Evolutionary conservation across 495 filamentous ascomycete species (phyloP).

Genomic region (Cetradonia linearis): DNA sequence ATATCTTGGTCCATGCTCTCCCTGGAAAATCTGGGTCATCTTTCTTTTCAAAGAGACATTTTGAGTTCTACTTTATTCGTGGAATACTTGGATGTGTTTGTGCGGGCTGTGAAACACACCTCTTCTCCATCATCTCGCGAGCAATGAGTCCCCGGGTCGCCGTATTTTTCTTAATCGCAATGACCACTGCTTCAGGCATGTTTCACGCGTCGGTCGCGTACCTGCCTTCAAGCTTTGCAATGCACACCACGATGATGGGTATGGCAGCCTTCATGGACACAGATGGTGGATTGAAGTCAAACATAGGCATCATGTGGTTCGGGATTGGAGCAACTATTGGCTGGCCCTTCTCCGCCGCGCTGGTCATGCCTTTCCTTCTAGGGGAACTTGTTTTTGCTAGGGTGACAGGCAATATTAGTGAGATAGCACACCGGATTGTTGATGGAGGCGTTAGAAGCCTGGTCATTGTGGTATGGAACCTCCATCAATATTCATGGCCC

Average conservation of each 20-base stretch:
- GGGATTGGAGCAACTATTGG: slow-evolving; percentile 80
- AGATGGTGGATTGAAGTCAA: slow-evolving; percentile 61
- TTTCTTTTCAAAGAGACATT: slow-evolving; percentile 46
- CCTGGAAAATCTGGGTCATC: slow-evolving; percentile 54
- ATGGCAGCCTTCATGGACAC: slow-evolving; percentile 82
- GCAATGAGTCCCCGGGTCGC: slow-evolving; percentile 71
- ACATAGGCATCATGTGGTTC: slow-evolving; percentile 82
- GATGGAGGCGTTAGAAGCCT: slow-evolving; percentile 59
- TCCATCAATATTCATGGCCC: not conserved
- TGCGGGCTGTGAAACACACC: slow-evolving; percentile 65
- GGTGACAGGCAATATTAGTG: slow-evolving; percentile 47
- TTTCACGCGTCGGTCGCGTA: slow-evolving; percentile 83
- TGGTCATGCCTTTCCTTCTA: slow-evolving; percentile 70
- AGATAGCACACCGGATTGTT: slow-evolving; percentile 45
- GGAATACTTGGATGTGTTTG: slow-evolving; percentile 62
- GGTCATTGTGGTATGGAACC: slow-evolving; percentile 54
- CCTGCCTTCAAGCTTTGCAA: slow-evolving; percentile 90
- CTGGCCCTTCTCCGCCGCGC: slow-evolving; percentile 85
- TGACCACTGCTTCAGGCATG: slow-evolving; percentile 75
- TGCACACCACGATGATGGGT: slow-evolving; percentile 87
- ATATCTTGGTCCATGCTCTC: slow-evolving; percentile 73
- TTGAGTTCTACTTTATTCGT: slow-evolving; percentile 82
- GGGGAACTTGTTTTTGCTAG: slow-evolving; percentile 62
- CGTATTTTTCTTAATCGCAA: slow-evolving; percentile 66
- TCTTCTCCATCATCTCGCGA: slow-evolving; percentile 66